Evolutionary conservation across 345 rosid species (phyloP), one percentile per base, ranked within the genome.

Genomic region (Clausena lansium): DNA sequence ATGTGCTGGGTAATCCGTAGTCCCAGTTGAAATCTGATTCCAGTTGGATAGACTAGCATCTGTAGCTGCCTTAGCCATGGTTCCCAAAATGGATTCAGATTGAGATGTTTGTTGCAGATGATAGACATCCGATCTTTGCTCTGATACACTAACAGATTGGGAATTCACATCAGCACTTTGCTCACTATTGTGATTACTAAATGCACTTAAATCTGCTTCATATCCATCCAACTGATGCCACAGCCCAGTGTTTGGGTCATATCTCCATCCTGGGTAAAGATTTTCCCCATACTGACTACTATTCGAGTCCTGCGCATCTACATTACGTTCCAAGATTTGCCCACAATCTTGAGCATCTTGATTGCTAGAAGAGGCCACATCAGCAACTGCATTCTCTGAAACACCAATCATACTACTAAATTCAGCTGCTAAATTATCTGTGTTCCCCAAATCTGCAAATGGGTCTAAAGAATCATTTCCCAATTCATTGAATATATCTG

Each of bases 251-350:
- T 59, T 81, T 30, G 58, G 60, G 68, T 85, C 86, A 45, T 76
- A 77, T 24, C 66, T 85, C 88, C 88, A 85, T 33, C 88, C 88
- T 20, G 88, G 88, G 71, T 85, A 85, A 78, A 79, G 67, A 65
- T 52, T 81, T 47, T 85, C 84, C 88, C 84, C 83, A 45, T 74
- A 73, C 74, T 77, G 83, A 60, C 67, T 61, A 74, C 65, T 79
- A 79, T 50, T 78, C 66, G 39, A 30, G 79, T 83, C 84, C 76
- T 79, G 81, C 52, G 38, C 70, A 61, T 38, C 35, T 57, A 55
- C 30, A 55, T 76, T 67, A 7, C 55, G 27, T 39, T 54, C 79
- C 2, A 20, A 61, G 28, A 7, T 74, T 61, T 61, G 28, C 39
- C 55, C 30, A 60, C 25, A 15, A 73, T 15, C 60, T 61, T 73